phyloP scores from a whole-genome alignment of 208 protist species.

The Wallacemonas collosoma region DNA sequence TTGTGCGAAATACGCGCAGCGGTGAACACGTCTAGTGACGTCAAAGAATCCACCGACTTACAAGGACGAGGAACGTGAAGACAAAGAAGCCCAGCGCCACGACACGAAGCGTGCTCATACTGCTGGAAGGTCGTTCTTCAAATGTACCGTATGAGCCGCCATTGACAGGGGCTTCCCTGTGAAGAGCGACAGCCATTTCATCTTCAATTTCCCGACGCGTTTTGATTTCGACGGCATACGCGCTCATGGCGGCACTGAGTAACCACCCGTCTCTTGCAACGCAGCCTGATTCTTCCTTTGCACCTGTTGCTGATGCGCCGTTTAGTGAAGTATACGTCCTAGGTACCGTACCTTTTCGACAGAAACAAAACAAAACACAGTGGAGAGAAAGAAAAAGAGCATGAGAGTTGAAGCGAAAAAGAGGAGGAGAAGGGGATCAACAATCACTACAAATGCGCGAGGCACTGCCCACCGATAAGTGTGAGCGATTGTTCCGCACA shows the following conservation, averaged over 20 bases:
- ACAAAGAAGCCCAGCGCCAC: constrained; percentile 10
- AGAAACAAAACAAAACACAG: not conserved
- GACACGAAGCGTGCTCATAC: not conserved
- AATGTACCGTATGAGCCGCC: constrained; percentile 22
- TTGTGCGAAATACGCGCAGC: no score
- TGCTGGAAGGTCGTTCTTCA: not conserved
- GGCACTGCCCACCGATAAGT: no score
- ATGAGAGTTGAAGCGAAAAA: no score
- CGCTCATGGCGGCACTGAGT: not conserved
- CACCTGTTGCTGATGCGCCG: not conserved
- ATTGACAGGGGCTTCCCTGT: not conserved
- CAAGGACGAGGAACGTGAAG: constrained; percentile 17
- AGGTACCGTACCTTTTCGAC: not conserved
- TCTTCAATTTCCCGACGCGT: constrained; percentile 24
- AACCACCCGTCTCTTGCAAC: not conserved
- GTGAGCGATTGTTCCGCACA: no score
- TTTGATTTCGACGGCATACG: constrained; percentile 7
- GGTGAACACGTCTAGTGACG: no score
- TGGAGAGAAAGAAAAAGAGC: not conserved
- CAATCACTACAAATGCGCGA: no score
- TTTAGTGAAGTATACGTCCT: not conserved
- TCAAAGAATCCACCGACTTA: constrained; percentile 8
- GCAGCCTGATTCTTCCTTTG: constrained; percentile 5
- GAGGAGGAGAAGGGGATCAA: no score
- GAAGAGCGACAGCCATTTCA: constrained; percentile 23